Base-by-base conservation (phyloP, 495 filamentous ascomycete species). In the Podospora tetraspora region DNA sequence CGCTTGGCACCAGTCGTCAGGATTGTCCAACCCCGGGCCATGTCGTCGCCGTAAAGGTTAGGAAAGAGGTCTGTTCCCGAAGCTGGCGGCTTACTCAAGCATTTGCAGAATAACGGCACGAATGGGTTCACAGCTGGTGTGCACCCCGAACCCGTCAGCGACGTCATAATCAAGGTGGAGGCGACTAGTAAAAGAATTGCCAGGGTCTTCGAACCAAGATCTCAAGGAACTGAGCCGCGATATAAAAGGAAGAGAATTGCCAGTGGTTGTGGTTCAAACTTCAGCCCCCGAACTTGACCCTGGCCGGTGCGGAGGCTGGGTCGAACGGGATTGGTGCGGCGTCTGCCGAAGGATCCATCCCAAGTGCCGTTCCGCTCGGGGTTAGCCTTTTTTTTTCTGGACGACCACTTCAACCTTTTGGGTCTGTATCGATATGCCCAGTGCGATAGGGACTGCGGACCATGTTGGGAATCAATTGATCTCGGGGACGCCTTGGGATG, bases 281-380 rank as follows among this genome's bases (percentile, higher is more conserved):
- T 25, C 25, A 25, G 25, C 25, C 25, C 25, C 25, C 25, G 25
- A 25, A 25, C 25, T 3, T n/a, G 16, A 52, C 43, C 43, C 43
- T 19, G 43, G 43, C 43, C 16, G 43, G 19, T 9, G 43, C 16
- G 19, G 43, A 52, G 16, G 5, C 16, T 19, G 43, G 19, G 43
- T 52, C 43, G 6, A 52, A 52, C 43, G 6, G 43, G 59, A 60
- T 60, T 60, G 59, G 59, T 60, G 24, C 59, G 59, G 59, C 59
- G 59, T 3, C 24, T 60, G 22, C 58, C 58, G 58, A 59, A 59
- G 58, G 58, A 59, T 59, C 21, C 58, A 59, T 59, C 21, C 58
- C 43, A 52, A 52, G 43, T 52, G 43, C 43, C 43, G 43, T 3
- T 52, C 43, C 43, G 43, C 43, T n/a, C 6, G 43, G 43, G 43